Percentiles rank a stretch among this genome's conserved stretches.
Conservation (phyloP, 2,329 filamentous ascomycete genomes). For the Cladorrhinum sp. region DNA sequence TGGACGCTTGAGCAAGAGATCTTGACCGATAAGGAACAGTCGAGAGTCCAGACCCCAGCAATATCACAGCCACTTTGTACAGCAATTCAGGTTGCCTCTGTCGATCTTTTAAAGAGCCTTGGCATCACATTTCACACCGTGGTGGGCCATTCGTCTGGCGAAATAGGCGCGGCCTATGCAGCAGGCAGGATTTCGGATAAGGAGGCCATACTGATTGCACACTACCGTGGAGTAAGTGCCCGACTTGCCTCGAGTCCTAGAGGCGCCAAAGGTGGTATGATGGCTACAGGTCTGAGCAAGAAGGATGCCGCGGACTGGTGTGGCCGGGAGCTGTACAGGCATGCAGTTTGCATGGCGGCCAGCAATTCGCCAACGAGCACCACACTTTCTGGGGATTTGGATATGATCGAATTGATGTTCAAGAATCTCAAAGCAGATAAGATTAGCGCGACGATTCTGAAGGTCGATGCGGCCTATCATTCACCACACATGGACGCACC, state of each 20-base stretch:
- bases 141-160: slow-evolving; percentile 43
- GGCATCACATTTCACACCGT: slow-evolving; percentile 32
- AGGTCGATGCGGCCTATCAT: slow-evolving; percentile 48
- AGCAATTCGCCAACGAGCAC: slow-evolving; percentile 34
- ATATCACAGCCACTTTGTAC: slow-evolving; percentile 53
- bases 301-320: slow-evolving; percentile 30
- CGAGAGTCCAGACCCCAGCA: slow-evolving; percentile 36
- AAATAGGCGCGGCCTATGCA: slow-evolving; percentile 45
- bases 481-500: slow-evolving; percentile 45
- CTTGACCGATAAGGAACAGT: slow-evolving; percentile 27
- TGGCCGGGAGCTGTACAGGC: slow-evolving; percentile 22
- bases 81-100: slow-evolving; percentile 48
- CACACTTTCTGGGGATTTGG: slow-evolving; percentile 38
- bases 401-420: slow-evolving; percentile 28
- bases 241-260: slow-evolving; percentile 25
- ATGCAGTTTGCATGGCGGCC: slow-evolving; percentile 31
- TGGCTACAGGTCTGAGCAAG: slow-evolving; percentile 34
- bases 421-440: slow-evolving; percentile 23
- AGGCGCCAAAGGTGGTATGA: slow-evolving; percentile 34
- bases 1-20: slow-evolving; percentile 38
- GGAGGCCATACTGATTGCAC: slow-evolving; percentile 40
- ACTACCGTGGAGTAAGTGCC: slow-evolving; percentile 39
- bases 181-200: slow-evolving; percentile 34
- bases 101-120: slow-evolving; percentile 30
- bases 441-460: slow-evolving; percentile 37